Base-by-base conservation (phyloP, 1,284 basidiomycete species). In the Fomitiporia mediterranea region DNA sequence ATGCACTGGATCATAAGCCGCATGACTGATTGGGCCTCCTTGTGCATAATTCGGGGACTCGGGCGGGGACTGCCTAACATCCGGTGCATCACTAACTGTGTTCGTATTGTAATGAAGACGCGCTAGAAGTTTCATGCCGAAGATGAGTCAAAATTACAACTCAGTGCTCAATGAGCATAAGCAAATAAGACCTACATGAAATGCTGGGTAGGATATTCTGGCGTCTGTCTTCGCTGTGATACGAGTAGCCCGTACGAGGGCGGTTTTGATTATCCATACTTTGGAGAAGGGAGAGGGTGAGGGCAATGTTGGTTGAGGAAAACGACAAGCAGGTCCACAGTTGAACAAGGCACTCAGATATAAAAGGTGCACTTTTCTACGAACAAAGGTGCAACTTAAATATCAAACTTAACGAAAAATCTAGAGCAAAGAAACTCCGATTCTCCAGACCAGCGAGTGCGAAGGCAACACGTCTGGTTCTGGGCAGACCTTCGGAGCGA, bases 1-100 rank as follows among this genome's bases (percentile, higher is more conserved):
- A 35, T 59, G 57, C 19, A 59, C 57, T 27, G 57, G 57, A 40
- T 59, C 57, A 37, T 59, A 59, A n/a, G 47, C 34, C 19, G 57
- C 37, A 44, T 55, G 57, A 3, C 32, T 39, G 23, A 51, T 42
- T 28, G 55, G 23, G 11, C 43, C 46, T 19, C 49, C 3, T 5
- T 50, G 27, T 9, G 37, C 32, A 25, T 56, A 56, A 44, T 51
- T 44, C 9, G 48, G 38, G 46, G 55, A 34, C 17, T 21, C 54
- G 23, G 47, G 32, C 13, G 54, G n/a, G 25, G 47, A 15, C 42
- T 56, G 54, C 37, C 48, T 56, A 17, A 48, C 15, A 15, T 21
- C 40, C 15, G 40, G 25, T 8, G 28, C 21, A 25, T 56, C 42
- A 38, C 39, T 30, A n/a, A 43, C 13, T 15, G 42, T 40, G 30